A percentile compares a stretch with the other conserved stretches of the same genome.
Conservation (phyloP, 1,284 basidiomycete genomes). For the Gymnopus androsaceus region DNA sequence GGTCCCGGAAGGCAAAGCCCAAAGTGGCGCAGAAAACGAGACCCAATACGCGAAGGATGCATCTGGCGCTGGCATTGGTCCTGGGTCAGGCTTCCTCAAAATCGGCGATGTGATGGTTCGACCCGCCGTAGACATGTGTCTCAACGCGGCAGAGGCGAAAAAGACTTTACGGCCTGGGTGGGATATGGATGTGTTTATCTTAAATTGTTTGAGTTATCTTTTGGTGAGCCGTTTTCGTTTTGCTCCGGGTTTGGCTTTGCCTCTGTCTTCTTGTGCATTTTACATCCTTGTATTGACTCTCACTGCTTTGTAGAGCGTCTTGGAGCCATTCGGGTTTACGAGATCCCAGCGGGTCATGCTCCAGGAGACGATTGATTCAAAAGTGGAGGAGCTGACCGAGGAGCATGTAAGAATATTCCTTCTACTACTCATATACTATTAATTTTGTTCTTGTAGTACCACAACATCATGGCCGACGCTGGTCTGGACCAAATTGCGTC, state of each 20-base stretch:
- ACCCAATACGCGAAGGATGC: background rate
- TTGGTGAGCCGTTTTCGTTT: too few species aligned
- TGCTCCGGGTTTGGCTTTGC: too few species aligned
- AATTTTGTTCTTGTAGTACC: conserved; percentile 51
- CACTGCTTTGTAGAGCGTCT: conserved; percentile 52
- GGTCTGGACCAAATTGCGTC: conserved; percentile 70
- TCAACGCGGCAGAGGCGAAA: conserved; percentile 69
- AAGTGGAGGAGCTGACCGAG: conserved; percentile 68
- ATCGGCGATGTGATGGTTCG: conserved; percentile 83
- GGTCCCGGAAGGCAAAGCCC: background rate
- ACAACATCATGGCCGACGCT: conserved; percentile 70
- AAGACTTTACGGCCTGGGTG: conserved; percentile 55
- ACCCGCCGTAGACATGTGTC: conserved; percentile 79
- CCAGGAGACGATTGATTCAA: conserved; percentile 61
- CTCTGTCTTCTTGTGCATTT: too few species aligned
- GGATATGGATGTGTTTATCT: conserved; percentile 80
- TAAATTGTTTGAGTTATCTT: conserved; percentile 84
- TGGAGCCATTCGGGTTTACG: conserved; percentile 79
- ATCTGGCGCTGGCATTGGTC: conserved; percentile 30
- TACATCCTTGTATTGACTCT: conserved; percentile 1
- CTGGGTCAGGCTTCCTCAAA: conserved; percentile 60
- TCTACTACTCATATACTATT: background rate
- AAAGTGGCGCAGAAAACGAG: background rate
- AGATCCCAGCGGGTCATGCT: conserved; percentile 59
- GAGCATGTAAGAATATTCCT: conserved; percentile 69